Evolutionary conservation across 257 asterid genomes (phyloP), one percentile per base, ranked within the genome.

Genomic region (Salvia miltiorrhiza): DNA sequence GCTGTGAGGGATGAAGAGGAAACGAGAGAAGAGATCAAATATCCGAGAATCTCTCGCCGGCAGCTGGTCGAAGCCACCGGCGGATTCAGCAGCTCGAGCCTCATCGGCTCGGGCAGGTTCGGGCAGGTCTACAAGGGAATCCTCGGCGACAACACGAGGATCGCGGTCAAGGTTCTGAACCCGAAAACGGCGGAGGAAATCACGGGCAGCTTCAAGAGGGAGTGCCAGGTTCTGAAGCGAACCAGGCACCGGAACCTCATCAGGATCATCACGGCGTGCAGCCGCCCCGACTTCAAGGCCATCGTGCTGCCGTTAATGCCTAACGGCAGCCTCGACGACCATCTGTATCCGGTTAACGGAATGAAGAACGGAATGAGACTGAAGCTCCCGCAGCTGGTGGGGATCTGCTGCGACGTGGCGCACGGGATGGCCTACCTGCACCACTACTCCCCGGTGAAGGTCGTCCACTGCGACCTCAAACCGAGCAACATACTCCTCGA

Each of bases 401-500:
- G 79, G 70, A 85, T 91, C 20, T 88, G 91, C 81, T 82, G 84
- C 35, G 91, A 91, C 74, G 91, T 91, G 5, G 95, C 95, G 0
- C 90, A 91, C 77, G 97, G 93, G 32, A 73, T 87, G 64, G 88
- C 95, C 21, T 89, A 92, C 74, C 71, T 92, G 73, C 98, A 92
- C 44, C 92, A 92, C 79, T 59, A 83, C 71, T 83, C 96, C 2
- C 96, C 94, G 0, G 76, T 87, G 7, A 83, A 69, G 66, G 92
- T 92, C 0, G 92, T 85, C 76, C 95, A 92, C 21, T 87, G 98
- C 68, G 98, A 92, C 61, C 83, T 92, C 0, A 92, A 92, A 39
- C 98, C 96, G 7, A 89, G 98, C 78, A 92, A 92, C 59, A 89
- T 92, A 65, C 90, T 92, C 16, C 86, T 92, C 1, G 94, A 92